A percentile compares a stretch with the other conserved stretches of the same genome.
Evolutionary conservation across 345 rosid species (phyloP).

Genomic region (Gossypium rotundifolium): DNA sequence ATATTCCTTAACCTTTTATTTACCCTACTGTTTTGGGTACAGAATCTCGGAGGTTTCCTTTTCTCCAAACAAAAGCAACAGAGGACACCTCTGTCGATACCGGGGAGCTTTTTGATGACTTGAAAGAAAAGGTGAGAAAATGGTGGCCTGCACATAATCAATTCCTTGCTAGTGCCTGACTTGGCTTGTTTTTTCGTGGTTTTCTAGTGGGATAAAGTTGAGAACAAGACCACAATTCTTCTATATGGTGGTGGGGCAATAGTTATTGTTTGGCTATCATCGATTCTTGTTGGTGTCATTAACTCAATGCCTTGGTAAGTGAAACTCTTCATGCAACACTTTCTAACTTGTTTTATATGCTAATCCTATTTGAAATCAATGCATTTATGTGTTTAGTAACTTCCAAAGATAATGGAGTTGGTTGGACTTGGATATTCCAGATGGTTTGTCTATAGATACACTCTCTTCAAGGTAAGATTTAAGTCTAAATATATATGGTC

Average conservation of each 20-base stretch:
- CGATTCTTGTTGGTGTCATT: conserved; percentile 75
- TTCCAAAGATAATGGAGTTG: conserved; percentile 92
- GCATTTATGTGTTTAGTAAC: conserved; percentile 34
- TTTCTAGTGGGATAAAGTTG: conserved; percentile 85
- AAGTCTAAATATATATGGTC: neutral
- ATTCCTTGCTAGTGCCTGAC: neutral
- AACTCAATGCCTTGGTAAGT: conserved; percentile 95
- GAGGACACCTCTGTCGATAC: conserved; percentile 58
- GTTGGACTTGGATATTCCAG: conserved; percentile 97
- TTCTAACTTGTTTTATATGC: neutral
- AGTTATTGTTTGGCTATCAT: conserved; percentile 87
- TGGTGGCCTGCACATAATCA: neutral
- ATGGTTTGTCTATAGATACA: conserved; percentile 98
- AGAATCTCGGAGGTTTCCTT: conserved; percentile 48
- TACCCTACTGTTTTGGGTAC: conserved; percentile 10
- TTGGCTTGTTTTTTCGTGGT: conserved; percentile 9
- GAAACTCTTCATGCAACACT: neutral
- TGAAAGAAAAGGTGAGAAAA: conserved; percentile 72
- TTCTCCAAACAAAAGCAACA: conserved; percentile 54
- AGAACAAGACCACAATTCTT: conserved; percentile 84
- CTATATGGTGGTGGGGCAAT: conserved; percentile 92
- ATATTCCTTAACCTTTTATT: neutral
- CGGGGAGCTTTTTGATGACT: conserved; percentile 63
- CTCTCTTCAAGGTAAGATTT: conserved; percentile 78
- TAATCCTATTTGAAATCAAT: conserved; percentile 8